Percentiles rank a stretch among this genome's conserved stretches.
Evolutionary conservation across 495 filamentous ascomycete species (phyloP).

Genomic region (Penicillium robsamsonii): DNA sequence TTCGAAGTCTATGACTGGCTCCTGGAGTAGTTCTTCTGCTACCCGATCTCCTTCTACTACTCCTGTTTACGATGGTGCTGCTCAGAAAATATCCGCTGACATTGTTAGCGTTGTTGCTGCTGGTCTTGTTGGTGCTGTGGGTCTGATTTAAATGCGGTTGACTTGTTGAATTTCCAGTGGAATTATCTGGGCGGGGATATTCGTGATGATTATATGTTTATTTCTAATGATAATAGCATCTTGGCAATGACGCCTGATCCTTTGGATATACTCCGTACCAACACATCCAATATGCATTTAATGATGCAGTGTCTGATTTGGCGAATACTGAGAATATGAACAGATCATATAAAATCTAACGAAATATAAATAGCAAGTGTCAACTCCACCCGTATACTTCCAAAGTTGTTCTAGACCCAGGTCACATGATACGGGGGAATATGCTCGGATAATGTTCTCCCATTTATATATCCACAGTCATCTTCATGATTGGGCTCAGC

Average conservation of each 20-base stretch:
- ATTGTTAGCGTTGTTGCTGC: conserved; percentile 6
- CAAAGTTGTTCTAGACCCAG: background rate
- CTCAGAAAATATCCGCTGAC: conserved; percentile 4
- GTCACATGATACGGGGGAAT: conserved; percentile 8
- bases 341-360: background rate
- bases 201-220: background rate
- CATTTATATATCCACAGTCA: no score
- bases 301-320: background rate
- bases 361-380: background rate
- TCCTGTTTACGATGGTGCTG: conserved; percentile 5
- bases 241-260: background rate
- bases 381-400: background rate
- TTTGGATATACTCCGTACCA: background rate
- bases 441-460: no score
- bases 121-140: conserved; percentile 1
- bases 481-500: background rate
- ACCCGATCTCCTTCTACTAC: conserved; percentile 11
- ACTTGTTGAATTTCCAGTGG: background rate
- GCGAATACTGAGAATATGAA: background rate
- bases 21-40: conserved; percentile 8
- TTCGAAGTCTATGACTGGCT: conserved; percentile 7
- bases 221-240: background rate
- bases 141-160: conserved; percentile 3
- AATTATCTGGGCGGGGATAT: background rate
- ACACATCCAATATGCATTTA: background rate